Evolutionary conservation across 768 basidiomycete species (phyloP), one percentile per base, ranked within the genome.

Genomic region (Cyathus striatus): DNA sequence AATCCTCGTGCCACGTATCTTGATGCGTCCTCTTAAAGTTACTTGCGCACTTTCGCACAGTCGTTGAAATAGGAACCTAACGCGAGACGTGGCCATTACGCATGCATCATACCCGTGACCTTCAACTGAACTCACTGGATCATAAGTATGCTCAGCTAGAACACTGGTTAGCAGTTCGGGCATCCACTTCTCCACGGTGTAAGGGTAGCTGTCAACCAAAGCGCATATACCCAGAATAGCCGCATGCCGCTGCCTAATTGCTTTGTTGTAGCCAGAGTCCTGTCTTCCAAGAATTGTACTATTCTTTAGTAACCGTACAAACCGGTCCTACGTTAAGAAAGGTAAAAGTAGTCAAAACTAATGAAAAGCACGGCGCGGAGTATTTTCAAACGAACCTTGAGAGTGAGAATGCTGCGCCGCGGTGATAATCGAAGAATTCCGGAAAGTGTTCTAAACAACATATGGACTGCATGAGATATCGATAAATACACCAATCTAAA

Each of bases 211-310:
- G 53, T 94, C 90, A 24, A 98, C 80, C 23, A 98, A 69, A 4
- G 95, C 90, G 50, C 90, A 90, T 34, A 94, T 82, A n/a, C 95
- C 95, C 38, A 98, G 73, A 44, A 98, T 87, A 2, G 92, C 92
- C 20, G 90, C 88, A 61, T 96, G 92, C 18, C 89, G 77, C 56
- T 85, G 79, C 21, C 90, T 79, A 12, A 94, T 66, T 5, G 84
- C 78, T 36, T 70, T 68, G 45, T 77, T 82, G 60, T 93, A 94
- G 52, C 70, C 49, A 42, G 81, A 69, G 35, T 85, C 76, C 43
- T 79, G 67, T 21, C 87, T 75, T 30, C 60, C 44, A 0, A 89
- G 89, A 23, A 93, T 72, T 39, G 73, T 73, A 45, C 78, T 82
- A 48, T 75, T 75, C 48, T 81, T 79, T 33, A 86, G 75, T 37